These are phyloP conservation scores for Cocos nucifera DNA, from an alignment of 176 grass and related monocot species.

Conservation along the genomic window DNA sequence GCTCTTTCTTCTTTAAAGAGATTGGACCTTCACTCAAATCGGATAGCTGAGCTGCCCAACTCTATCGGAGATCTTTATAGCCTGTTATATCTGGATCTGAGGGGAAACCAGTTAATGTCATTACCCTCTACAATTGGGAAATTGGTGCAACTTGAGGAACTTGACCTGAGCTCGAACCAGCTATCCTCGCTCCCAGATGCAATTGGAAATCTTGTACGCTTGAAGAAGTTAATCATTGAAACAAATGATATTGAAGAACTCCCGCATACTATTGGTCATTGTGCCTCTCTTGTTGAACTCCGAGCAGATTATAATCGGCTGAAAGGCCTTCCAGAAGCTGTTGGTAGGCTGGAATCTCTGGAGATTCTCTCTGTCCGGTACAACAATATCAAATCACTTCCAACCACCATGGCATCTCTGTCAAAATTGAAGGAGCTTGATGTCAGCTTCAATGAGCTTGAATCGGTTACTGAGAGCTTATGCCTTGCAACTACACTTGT, in stretches of 20 bases:
- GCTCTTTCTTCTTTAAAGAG: constrained; percentile 74
- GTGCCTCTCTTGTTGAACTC: constrained; percentile 65
- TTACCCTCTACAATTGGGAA: constrained; percentile 60
- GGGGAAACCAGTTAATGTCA: constrained; percentile 66
- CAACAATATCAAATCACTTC: constrained; percentile 83
- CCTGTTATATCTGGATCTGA: constrained; percentile 61
- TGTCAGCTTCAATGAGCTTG: constrained; percentile 92
- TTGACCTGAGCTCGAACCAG: constrained; percentile 67
- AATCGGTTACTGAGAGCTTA: constrained; percentile 83
- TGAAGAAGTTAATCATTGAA: constrained; percentile 75
- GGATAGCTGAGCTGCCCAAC: constrained; percentile 57
- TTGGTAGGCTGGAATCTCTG: constrained; percentile 78
- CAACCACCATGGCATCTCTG: constrained; percentile 94
- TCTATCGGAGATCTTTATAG: constrained; percentile 57
- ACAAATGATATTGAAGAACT: constrained; percentile 86
- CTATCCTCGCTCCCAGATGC: constrained; percentile 66
- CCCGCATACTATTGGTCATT: constrained; percentile 82
- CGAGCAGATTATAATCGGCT: constrained; percentile 77
- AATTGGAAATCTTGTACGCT: constrained; percentile 48
- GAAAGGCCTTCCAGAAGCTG: constrained; percentile 86
- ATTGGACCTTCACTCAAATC: constrained; percentile 78
- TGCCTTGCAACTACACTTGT: constrained; percentile 89
- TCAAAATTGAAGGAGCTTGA: constrained; percentile 83
- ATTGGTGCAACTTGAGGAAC: constrained; percentile 77
- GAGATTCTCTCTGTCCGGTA: constrained; percentile 85